A percentile compares a stretch with the other conserved stretches of the same genome.
Evolutionary conservation across 805 yeast genomes (phyloP).

Genomic region (Yarrowia sp.): DNA sequence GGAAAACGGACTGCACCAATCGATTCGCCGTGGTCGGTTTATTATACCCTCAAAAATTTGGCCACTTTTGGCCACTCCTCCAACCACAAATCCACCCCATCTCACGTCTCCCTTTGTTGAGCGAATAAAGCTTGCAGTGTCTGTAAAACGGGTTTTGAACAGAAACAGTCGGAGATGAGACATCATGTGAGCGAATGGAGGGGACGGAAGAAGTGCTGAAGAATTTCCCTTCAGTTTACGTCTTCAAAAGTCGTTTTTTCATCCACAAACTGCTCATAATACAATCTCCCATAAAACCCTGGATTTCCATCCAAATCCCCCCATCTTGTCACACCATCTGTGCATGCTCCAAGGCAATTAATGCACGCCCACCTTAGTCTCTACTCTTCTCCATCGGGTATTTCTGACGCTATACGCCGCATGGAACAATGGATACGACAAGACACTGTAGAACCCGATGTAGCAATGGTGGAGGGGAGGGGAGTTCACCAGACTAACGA

Average conservation of each 20-base stretch:
- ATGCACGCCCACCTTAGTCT: constrained; percentile 8
- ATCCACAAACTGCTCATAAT: too few species aligned
- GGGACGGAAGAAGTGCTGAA: too few species aligned
- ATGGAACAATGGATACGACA: constrained; percentile 1
- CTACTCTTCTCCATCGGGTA: too few species aligned
- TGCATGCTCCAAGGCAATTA: not conserved
- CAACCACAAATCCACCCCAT: not conserved
- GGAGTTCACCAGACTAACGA: too few species aligned
- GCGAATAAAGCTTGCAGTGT: constrained; percentile 1
- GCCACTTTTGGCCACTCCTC: not conserved
- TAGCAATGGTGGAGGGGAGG: constrained; percentile 6
- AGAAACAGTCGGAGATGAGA: not conserved
- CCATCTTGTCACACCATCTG: too few species aligned
- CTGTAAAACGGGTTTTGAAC: not conserved
- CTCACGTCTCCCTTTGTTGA: not conserved
- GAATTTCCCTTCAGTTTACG: too few species aligned
- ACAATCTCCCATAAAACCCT: too few species aligned
- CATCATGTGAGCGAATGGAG: too few species aligned
- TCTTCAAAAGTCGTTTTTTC: too few species aligned
- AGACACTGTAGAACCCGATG: not conserved
- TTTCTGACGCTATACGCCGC: not conserved
- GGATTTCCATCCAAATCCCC: too few species aligned
- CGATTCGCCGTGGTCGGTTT: not conserved
- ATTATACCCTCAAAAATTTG: not conserved
- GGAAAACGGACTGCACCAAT: not conserved